Percentiles rank a stretch among this genome's conserved stretches.
phyloP scores from a whole-genome alignment of 305 asterid genomes.

The Plantago rigida region DNA sequence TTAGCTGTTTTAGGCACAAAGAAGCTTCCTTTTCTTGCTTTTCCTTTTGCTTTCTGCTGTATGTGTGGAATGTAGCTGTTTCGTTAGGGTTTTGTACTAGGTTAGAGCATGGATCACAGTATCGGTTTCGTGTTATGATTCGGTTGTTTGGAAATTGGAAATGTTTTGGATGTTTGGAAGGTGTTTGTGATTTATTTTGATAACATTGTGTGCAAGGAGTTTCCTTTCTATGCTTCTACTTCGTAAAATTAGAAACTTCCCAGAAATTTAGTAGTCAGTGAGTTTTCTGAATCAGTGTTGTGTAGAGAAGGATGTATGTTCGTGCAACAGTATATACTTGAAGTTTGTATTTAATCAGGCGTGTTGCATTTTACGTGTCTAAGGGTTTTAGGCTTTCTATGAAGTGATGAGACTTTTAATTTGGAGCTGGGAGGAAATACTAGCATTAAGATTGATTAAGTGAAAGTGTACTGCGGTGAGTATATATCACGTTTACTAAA shows the following conservation, averaged over 20 bases:
- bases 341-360: neutral
- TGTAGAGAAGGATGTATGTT: neutral
- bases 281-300: neutral
- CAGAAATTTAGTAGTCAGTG: neutral
- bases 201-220: neutral
- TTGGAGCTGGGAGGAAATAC: neutral
- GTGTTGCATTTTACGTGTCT: too few species aligned
- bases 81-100: slow-evolving; percentile 21
- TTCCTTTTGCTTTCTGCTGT: neutral
- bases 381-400: too few species aligned
- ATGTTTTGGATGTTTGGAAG: slow-evolving; percentile 7
- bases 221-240: neutral
- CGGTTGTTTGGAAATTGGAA: slow-evolving; percentile 6
- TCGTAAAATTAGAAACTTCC: neutral
- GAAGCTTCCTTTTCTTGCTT: neutral
- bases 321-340: neutral
- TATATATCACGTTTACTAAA: neutral
- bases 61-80: slow-evolving; percentile 21
- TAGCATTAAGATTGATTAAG: neutral
- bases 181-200: neutral
- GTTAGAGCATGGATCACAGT: neutral
- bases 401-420: too few species aligned
- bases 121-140: neutral
- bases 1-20: neutral
- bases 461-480: too few species aligned